Evolutionary conservation across 805 yeast genomes (phyloP).

Genomic region (Saccharomycopsis sp.): DNA sequence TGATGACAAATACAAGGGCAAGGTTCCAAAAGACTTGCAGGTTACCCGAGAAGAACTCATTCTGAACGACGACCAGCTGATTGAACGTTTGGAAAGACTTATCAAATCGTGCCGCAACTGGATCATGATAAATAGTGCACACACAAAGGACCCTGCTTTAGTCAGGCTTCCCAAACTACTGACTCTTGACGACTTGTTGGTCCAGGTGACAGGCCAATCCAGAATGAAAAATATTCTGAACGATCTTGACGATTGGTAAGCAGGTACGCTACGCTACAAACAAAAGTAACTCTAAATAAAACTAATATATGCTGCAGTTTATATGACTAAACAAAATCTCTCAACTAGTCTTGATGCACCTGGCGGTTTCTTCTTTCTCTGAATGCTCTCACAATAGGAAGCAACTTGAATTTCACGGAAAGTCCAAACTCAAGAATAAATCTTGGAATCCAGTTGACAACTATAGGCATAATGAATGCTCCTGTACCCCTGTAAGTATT

Average conservation of each 20-base stretch:
- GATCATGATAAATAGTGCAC: slow-evolving; percentile 15
- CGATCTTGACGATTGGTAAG: not conserved
- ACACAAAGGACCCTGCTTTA: not conserved
- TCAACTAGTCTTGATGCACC: no score
- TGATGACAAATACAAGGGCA: slow-evolving; percentile 8
- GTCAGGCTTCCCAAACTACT: not conserved
- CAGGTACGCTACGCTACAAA: no score
- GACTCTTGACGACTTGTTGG: not conserved
- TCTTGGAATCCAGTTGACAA: slow-evolving; percentile 34
- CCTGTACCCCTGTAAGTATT: slow-evolving; percentile 52
- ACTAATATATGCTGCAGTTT: not conserved
- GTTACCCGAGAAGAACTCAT: slow-evolving; percentile 10
- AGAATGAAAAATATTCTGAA: not conserved
- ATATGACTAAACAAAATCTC: no score
- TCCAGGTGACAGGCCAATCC: not conserved
- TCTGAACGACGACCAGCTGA: slow-evolving; percentile 12
- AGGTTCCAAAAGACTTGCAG: slow-evolving; percentile 5
- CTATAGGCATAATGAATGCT: slow-evolving; percentile 34
- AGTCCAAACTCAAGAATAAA: slow-evolving; percentile 38
- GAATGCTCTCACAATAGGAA: slow-evolving; percentile 29
- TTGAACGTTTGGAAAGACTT: slow-evolving; percentile 15
- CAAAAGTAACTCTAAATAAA: no score
- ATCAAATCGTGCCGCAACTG: slow-evolving; percentile 17
- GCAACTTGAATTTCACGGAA: slow-evolving; percentile 35
- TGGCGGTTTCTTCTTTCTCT: slow-evolving; percentile 19